Evolutionary conservation across 1,139 yeast species (phyloP).

Genomic region (Lodderomyces pseudojiufengensis): DNA sequence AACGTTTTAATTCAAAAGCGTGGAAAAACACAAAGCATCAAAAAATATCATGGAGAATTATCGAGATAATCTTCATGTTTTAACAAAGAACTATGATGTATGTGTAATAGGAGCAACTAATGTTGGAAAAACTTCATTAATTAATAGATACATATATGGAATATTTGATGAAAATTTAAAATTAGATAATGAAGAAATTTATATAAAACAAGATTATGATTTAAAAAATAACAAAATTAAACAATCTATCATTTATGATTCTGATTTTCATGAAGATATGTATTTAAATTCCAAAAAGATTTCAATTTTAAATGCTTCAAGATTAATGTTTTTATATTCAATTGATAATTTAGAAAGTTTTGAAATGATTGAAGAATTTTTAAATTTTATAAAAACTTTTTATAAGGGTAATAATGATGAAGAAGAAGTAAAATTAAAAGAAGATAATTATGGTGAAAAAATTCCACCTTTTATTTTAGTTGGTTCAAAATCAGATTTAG

Average conservation of each 20-base stretch:
- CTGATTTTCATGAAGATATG: constrained; percentile 22
- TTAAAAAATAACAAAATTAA: constrained; percentile 13
- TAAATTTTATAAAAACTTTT: constrained; percentile 19
- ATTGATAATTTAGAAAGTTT: constrained; percentile 27
- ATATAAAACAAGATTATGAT: constrained; percentile 23
- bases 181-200: constrained; percentile 29
- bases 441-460: too few relatives aligned
- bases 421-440: too few relatives aligned
- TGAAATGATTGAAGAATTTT: constrained; percentile 25
- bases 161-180: constrained; percentile 16
- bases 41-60: constrained; percentile 1
- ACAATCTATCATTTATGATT: constrained; percentile 30
- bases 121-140: constrained; percentile 31
- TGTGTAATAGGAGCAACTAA: constrained; percentile 30
- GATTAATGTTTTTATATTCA: constrained; percentile 32
- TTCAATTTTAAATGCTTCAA: constrained; percentile 29
- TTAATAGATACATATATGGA: constrained; percentile 24
- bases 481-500: constrained; percentile 32
- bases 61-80: constrained; percentile 15
- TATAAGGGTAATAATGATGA: constrained; percentile 13
- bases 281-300: constrained; percentile 24
- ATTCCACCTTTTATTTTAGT: constrained; percentile 31
- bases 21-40: too few relatives aligned
- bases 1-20: too few relatives aligned
- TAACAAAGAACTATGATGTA: constrained; percentile 28